A percentile compares a stretch with the other conserved stretches of the same genome.
These are phyloP conservation scores for Ajuga chamaepitys DNA, from an alignment of 257 asterid genomes.

Conservation along the genomic window DNA sequence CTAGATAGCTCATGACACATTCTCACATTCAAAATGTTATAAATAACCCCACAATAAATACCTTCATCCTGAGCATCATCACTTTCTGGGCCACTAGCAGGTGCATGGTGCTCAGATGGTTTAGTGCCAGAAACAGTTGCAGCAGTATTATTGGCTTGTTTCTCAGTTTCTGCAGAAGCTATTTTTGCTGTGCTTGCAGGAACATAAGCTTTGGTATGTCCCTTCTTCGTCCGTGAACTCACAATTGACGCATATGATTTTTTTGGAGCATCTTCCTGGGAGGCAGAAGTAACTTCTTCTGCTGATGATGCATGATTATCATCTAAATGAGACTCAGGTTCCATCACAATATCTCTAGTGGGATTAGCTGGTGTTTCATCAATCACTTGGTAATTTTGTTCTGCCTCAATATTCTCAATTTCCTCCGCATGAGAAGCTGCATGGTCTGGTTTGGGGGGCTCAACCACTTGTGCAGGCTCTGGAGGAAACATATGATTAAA, in stretches of 20 bases:
- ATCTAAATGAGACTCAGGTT: conserved; percentile 30
- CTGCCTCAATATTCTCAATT: conserved; percentile 34
- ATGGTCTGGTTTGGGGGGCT: conserved; percentile 30
- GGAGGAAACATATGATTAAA: no score
- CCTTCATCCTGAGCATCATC: conserved; percentile 53
- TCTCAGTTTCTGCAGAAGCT: conserved; percentile 32
- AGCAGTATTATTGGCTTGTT: conserved; percentile 28
- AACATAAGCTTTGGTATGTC: conserved; percentile 43
- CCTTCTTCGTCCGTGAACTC: conserved; percentile 56
- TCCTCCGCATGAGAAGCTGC: conserved; percentile 41
- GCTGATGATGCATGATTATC: conserved; percentile 33
- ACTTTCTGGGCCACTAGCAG: conserved; percentile 30
- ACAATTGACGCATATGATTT: conserved; percentile 90
- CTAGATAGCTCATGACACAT: no score
- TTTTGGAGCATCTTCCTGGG: conserved; percentile 62
- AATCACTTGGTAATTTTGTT: conserved; percentile 29
- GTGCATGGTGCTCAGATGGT: conserved; percentile 21
- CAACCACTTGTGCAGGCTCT: conserved; percentile 57
- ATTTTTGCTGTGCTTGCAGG: conserved; percentile 33
- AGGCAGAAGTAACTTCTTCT: conserved; percentile 35
- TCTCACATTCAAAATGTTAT: no score
- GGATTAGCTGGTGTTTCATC: conserved; percentile 35
- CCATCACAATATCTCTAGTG: conserved; percentile 37
- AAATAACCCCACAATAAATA: conserved; percentile 17
- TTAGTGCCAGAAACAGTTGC: conserved; percentile 34